Evolutionary conservation across 2,329 filamentous ascomycete species (phyloP), one percentile per base, ranked within the genome.

Genomic region (Calcarisporium arbuscula): DNA sequence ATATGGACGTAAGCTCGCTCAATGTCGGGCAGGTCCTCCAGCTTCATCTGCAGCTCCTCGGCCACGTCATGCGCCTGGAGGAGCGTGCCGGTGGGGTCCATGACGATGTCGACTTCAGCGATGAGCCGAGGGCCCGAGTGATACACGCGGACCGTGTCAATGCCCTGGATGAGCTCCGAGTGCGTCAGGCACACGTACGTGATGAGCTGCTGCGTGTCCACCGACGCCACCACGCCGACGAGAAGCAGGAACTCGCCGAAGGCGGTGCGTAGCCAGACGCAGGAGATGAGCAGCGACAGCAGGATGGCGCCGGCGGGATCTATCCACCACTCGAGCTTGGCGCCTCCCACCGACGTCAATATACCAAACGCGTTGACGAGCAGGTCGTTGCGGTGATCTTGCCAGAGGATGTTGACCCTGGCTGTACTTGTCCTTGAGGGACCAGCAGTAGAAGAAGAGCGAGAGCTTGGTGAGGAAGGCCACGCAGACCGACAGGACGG

Each of bases 381-480:
- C n/a, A 98, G 70, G 54, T 98, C 92, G 54, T 98, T 98, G 42
- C 92, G 82, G 64, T 98, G 92, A 53, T 96, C 90, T 59, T 94
- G 85, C 89, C 88, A 95, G 11, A 96, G 68, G 54, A 95, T 95
- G 38, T 84, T 77, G 44, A 95, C 79, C n/a, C 59, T 95, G 89
- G 41, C 80, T 87, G 67, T 96, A 95, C 51, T 86, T 85, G 64
- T 95, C 82, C 47, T 90, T 82, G 50, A 96, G 63, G 5, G 85
- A 78, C 78, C 83, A 96, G 64, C 92, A 96, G 67, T 95, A 96
- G 18, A 94, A 49, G 59, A 95, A 96, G 1, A 96, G 71, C 5
- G 50, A 52, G 12, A 96, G 66, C 57, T 98, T 96, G 16, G 89
- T 95, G 19, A 57, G 62, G 53, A 96, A 95, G 8, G 92, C 92